phyloP scores from a whole-genome alignment of 2,329 filamentous ascomycete genomes.

The Rutstroemia sp. region DNA sequence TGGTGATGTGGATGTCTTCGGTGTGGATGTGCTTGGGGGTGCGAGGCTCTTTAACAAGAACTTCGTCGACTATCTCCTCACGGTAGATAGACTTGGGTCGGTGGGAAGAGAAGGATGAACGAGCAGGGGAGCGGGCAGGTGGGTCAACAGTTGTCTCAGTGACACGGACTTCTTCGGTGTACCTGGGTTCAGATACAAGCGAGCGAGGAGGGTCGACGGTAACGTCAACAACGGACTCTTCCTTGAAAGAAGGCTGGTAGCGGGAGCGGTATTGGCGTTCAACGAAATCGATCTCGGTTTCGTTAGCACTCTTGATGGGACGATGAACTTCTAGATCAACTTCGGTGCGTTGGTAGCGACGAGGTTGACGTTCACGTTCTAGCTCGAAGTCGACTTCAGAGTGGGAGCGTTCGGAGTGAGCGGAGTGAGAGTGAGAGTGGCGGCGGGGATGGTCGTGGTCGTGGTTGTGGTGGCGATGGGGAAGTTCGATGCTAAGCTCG shows the following conservation, averaged over 20 bases:
- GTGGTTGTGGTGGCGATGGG: constrained; percentile 17
- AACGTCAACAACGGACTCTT: constrained; percentile 44
- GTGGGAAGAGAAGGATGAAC: constrained; percentile 25
- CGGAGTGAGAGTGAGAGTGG: constrained; percentile 16
- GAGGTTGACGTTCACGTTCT: constrained; percentile 30
- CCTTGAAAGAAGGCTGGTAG: constrained; percentile 31
- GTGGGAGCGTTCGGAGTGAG: constrained; percentile 12
- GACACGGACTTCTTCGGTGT: constrained; percentile 15
- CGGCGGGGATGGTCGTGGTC: constrained; percentile 16
- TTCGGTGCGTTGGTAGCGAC: constrained; percentile 22
- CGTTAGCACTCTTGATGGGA: constrained; percentile 17
- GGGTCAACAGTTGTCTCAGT: constrained; percentile 30
- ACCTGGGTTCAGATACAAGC: constrained; percentile 31
- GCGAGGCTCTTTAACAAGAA: constrained; percentile 26
- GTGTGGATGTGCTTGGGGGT: constrained; percentile 14
- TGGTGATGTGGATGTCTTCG: constrained; percentile 15
- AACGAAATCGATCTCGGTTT: constrained; percentile 47
- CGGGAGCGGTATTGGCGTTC: constrained; percentile 58
- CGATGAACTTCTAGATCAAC: constrained; percentile 20
- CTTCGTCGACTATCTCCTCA: constrained; percentile 16
- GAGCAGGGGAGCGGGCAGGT: constrained; percentile 20
- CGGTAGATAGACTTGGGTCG: constrained; percentile 13
- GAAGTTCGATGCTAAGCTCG: constrained; percentile 33
- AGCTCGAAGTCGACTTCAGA: constrained; percentile 36
- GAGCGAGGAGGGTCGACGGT: constrained; percentile 50